Evolutionary conservation across 1,284 basidiomycete genomes (phyloP), one percentile per base, ranked within the genome.

Genomic region (Rhodotorula sp.): DNA sequence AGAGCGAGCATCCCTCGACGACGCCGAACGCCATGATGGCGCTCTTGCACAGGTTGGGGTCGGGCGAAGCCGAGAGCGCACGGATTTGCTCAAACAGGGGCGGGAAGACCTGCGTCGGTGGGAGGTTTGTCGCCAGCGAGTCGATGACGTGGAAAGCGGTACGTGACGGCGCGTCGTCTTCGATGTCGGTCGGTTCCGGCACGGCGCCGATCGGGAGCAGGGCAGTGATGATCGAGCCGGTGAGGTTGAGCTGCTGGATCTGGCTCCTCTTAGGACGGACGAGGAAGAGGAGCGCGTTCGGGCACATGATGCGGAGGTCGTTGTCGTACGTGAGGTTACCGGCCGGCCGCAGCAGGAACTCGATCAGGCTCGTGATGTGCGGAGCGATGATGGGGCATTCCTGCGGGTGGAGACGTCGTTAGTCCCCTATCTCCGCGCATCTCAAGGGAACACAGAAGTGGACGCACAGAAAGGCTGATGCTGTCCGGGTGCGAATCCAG

Each of bases 401-500:
- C 89, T 93, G 79, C 73, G 77, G 6, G 48, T 30, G 45, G 10
- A 46, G 18, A 18, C 45, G 45, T 12, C 45, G 10, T 10, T 18
- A 18, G 45, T 18, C 10, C 45, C 10, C 18, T 18, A 18, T 46
- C 18, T 46, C 12, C 45, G 55, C 56, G 42, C 66, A 20, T 53
- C 10, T 30, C 18, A 10, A 3, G 29, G 33, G 37, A 45, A 24
- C 22, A 18, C 37, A n/a, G 53, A n/a, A n/a, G n/a, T n/a, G n/a
- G 6, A 81, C 87, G 71, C 74, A 90, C 90, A 67, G 96, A 86
- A 78, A 96, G 95, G 64, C 97, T 86, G 66, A 99, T 87, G 2
- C 93, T 95, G 84, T 99, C 96, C 74, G 99, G 87, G n/a, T n/a
- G n/a, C n/a, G 33, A 97, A 92, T 79, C 99, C 96, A 78, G 97